These are phyloP conservation scores for Pythium phragmitis DNA, from an alignment of 352 stramenopile species.

Conservation along the genomic window DNA sequence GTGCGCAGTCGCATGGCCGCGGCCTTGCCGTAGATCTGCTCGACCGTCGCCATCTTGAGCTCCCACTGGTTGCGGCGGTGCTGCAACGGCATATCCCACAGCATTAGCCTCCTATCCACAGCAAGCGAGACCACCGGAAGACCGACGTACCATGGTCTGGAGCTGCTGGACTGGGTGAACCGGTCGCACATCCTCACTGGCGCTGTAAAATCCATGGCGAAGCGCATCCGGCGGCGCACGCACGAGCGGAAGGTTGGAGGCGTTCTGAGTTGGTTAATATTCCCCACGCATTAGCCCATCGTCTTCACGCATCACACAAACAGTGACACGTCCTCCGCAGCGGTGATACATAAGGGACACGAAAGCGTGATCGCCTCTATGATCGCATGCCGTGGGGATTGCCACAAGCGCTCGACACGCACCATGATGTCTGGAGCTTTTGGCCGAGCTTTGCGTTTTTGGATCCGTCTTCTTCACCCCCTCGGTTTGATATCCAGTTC, in stretches of 20 bases:
- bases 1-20: constrained; percentile 86
- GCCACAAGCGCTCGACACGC: background rate
- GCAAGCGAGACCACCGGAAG: background rate
- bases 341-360: background rate
- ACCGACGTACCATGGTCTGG: constrained; percentile 55
- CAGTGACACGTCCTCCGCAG: background rate
- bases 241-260: constrained; percentile 74
- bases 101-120: background rate
- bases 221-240: constrained; percentile 77
- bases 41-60: constrained; percentile 86
- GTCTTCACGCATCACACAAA: background rate
- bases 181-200: constrained; percentile 74
- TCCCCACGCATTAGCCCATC: background rate
- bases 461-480: constrained; percentile 26
- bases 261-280: constrained; percentile 42
- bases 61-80: constrained; percentile 79
- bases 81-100: constrained; percentile 23
- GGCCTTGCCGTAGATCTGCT: constrained; percentile 89
- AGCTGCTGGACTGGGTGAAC: constrained; percentile 85
- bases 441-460: constrained; percentile 7
- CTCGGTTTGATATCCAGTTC: constrained; percentile 14
- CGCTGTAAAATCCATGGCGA: constrained; percentile 82
- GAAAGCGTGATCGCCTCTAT: background rate
- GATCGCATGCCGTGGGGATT: background rate
- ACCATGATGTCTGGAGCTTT: constrained; percentile 22